A percentile compares a stretch with the other conserved stretches of the same genome.
Evolutionary conservation across 768 basidiomycete species (phyloP).

Genomic region (Auricularia auricula-judae): DNA sequence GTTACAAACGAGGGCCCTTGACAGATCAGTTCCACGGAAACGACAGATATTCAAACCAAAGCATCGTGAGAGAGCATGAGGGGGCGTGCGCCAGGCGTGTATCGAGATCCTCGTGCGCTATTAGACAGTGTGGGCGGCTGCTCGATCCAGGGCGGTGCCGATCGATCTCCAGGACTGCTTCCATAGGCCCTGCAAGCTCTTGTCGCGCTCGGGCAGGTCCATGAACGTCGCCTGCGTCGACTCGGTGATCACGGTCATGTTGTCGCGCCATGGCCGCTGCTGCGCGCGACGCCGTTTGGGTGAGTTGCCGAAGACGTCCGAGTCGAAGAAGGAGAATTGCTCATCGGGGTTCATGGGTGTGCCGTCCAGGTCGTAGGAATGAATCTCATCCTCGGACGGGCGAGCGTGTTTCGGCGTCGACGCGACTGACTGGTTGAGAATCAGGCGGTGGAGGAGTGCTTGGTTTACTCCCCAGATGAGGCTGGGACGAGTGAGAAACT

Average conservation of each 20-base stretch:
- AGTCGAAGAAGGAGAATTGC: not conserved
- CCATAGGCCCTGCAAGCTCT: not conserved
- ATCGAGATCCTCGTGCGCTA: not conserved
- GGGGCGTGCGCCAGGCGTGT: not conserved
- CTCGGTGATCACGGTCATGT: not conserved
- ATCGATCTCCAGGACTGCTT: not conserved
- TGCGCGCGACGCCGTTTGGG: not conserved
- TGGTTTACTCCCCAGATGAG: not conserved
- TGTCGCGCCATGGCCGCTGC: not conserved
- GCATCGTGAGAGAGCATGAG: not conserved
- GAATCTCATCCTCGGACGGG: not conserved
- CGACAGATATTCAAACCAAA: too few species aligned
- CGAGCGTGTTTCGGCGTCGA: not conserved
- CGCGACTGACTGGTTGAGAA: not conserved
- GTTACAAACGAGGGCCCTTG: too few species aligned
- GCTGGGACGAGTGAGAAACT: not conserved
- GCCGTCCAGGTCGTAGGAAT: not conserved
- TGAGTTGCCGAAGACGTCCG: not conserved
- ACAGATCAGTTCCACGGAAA: too few species aligned
- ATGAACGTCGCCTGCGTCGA: not conserved
- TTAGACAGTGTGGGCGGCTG: not conserved
- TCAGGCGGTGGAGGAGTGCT: not conserved
- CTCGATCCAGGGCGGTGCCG: not conserved
- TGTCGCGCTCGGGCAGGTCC: not conserved
- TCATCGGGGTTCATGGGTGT: not conserved